Base-by-base conservation (phyloP, 257 asterid species). In the Ilex asprella region DNA sequence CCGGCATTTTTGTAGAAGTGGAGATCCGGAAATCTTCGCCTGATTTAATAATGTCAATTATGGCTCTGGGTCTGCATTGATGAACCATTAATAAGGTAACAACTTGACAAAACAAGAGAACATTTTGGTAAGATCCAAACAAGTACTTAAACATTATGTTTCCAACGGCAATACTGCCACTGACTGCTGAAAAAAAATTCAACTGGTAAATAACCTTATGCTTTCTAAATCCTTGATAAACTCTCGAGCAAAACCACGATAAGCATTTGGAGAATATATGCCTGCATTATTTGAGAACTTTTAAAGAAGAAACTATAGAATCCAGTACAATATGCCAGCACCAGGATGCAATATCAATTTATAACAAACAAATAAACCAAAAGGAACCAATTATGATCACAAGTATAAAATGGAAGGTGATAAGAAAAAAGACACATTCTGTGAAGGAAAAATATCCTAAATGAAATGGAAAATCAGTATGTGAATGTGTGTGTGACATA, bases 211-310 rank as follows among this genome's bases (percentile, higher is more conserved):
- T 53, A 7, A 89, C 99, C 99, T 87, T 66, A 93, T 78, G 64
- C 99, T 87, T 75, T 93, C 99, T 78, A 93, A 71, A 81, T 93
- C 96, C 76, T 93, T 93, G 59, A 93, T 89, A 70, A 93, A 93
- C 73, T 93, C 99, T 58, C 99, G 89, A 75, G 97, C 96, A 80
- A 89, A 93, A 32, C 97, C 99, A 66, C 99, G 96, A 62, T 93
- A 93, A 16, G 99, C 99, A 83, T 93, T 93, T 8, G 97, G 97
- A 12, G 99, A 93, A 74, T 93, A 93, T 63, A 85, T 85, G 66
- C 97, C 97, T 89, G 85, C 67, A 78, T 67, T 56, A 35, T 35
- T 3, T 8, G 8, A 4, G 8, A 35, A 35, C 41, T 35, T 35
- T 35, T 35, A 35, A 35, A 35, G 7, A 8, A 3, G 41, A 35